phyloP scores from a whole-genome alignment of 1,139 yeast species.

The Yamadazyma triangularis region DNA sequence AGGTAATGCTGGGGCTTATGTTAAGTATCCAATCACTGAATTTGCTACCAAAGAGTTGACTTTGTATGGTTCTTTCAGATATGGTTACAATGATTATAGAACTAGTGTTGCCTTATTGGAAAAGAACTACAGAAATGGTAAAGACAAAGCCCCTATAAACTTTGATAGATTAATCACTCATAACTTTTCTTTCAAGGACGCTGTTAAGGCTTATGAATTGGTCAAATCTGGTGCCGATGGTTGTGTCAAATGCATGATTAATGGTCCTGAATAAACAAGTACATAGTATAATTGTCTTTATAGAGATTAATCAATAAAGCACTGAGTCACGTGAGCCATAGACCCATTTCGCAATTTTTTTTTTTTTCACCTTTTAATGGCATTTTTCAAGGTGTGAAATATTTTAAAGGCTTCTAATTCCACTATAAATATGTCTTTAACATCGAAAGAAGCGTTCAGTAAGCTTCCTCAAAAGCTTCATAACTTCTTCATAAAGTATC shows the following conservation, averaged over 20 bases:
- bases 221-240: conserved; percentile 47
- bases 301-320: too few species aligned
- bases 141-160: conserved; percentile 41
- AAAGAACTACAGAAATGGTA: conserved; percentile 56
- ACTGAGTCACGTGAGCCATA: too few species aligned
- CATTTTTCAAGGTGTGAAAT: too few species aligned
- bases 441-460: conserved; percentile 41
- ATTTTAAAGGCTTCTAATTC: too few species aligned
- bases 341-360: too few species aligned
- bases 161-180: conserved; percentile 68
- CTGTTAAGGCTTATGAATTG: conserved; percentile 74
- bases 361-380: too few species aligned
- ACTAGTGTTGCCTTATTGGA: conserved; percentile 65
- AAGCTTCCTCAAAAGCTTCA: conserved; percentile 70
- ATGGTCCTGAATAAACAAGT: conserved; percentile 31
- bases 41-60: conserved; percentile 67
- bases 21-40: conserved; percentile 70
- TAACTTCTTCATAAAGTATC: conserved; percentile 74
- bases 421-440: conserved; percentile 20
- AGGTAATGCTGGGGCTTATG: conserved; percentile 68
- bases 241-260: conserved; percentile 43
- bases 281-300: too few species aligned
- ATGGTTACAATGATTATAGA: conserved; percentile 73
- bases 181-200: conserved; percentile 67
- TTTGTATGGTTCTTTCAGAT: conserved; percentile 77